Evolutionary conservation across 768 basidiomycete species (phyloP).

Genomic region (Boletus tylopilopsis): DNA sequence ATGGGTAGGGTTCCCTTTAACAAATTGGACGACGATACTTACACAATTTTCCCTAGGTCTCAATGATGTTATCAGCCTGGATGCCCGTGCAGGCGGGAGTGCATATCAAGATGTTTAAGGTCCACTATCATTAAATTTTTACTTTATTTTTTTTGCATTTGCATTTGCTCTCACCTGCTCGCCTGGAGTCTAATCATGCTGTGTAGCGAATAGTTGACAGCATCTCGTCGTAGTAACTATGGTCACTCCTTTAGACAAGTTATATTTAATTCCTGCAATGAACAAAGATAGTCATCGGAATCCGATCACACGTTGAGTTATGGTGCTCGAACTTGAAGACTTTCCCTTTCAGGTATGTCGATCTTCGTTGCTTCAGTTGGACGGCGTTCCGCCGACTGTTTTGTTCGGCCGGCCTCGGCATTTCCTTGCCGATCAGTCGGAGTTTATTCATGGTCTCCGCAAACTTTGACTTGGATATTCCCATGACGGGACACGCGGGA

Average conservation of each 20-base stretch:
- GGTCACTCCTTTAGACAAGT: constrained; percentile 20
- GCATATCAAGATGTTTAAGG: constrained; percentile 51
- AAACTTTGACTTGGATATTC: neutral
- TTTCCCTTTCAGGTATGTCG: constrained; percentile 7
- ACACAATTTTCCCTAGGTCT: constrained; percentile 37
- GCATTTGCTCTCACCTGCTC: neutral
- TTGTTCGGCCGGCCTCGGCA: neutral
- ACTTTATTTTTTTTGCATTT: neutral
- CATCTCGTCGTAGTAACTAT: constrained; percentile 11
- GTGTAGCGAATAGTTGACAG: constrained; percentile 20
- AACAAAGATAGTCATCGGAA: constrained; percentile 11
- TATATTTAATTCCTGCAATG: constrained; percentile 20
- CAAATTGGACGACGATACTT: neutral
- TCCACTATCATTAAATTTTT: neutral
- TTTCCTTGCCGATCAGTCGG: neutral
- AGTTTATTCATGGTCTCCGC: neutral
- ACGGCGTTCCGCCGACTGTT: neutral
- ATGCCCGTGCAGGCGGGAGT: constrained; percentile 54
- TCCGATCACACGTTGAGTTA: constrained; percentile 1
- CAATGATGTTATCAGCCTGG: constrained; percentile 50
- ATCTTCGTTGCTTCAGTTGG: neutral
- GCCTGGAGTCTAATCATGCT: constrained; percentile 8
- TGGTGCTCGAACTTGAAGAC: constrained; percentile 2
- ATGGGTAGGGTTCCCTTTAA: constrained; percentile 48
- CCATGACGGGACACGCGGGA: constrained; percentile 5